These are phyloP conservation scores for Escovopsis sp. DNA, from an alignment of 2,329 filamentous ascomycete species.

Conservation along the genomic window DNA sequence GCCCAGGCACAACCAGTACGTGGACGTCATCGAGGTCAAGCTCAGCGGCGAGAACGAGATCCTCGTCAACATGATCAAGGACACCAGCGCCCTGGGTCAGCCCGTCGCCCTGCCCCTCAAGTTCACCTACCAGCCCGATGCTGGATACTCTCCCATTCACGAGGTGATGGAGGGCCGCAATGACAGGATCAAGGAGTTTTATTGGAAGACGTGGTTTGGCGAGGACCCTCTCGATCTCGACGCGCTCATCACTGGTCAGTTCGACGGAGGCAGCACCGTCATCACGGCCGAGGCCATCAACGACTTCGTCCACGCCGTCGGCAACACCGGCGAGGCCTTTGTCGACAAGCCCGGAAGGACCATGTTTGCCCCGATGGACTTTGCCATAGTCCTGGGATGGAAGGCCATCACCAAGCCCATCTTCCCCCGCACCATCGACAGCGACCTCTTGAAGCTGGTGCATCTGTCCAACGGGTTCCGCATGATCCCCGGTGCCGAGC, in stretches of 20 bases:
- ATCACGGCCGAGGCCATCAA: slow-evolving; percentile 91
- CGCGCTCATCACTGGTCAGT: slow-evolving; percentile 68
- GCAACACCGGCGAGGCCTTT: slow-evolving; percentile 94
- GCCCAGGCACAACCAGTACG: slow-evolving; percentile 68
- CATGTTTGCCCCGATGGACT: slow-evolving; percentile 95
- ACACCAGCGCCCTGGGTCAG: slow-evolving; percentile 71
- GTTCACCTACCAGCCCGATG: slow-evolving; percentile 89
- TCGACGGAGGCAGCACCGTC: slow-evolving; percentile 75
- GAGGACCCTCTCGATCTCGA: slow-evolving; percentile 73
- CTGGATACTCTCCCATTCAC: slow-evolving; percentile 91
- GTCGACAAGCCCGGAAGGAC: slow-evolving; percentile 90
- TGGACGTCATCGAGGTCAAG: slow-evolving; percentile 79
- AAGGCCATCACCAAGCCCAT: slow-evolving; percentile 99
- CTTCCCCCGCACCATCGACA: slow-evolving; percentile 91
- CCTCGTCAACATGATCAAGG: slow-evolving; percentile 79
- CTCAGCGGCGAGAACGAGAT: slow-evolving; percentile 65
- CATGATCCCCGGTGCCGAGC: slow-evolving; percentile 91
- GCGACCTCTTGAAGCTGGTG: slow-evolving; percentile 88
- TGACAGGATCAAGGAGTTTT: slow-evolving; percentile 98
- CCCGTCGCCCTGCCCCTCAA: slow-evolving; percentile 71
- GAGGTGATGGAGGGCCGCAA: slow-evolving; percentile 95
- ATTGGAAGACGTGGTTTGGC: slow-evolving; percentile 96
- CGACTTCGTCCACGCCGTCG: slow-evolving; percentile 97
- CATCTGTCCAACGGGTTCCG: slow-evolving; percentile 96
- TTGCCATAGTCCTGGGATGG: slow-evolving; percentile 95